Evolutionary conservation across 176 grass and related monocot genomes (phyloP).

Genomic region (Chloris gayana): DNA sequence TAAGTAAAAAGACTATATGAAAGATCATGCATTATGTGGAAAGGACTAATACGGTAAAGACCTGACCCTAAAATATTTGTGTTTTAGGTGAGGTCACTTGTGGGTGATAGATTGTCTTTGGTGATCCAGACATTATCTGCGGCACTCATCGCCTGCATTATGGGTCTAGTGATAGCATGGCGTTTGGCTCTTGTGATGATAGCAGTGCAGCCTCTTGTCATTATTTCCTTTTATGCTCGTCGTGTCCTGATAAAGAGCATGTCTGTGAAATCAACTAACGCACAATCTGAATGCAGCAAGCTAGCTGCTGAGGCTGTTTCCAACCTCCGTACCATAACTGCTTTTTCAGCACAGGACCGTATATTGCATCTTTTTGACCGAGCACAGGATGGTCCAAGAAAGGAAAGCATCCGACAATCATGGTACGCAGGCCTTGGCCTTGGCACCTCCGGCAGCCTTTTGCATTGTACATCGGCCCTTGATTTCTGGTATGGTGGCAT

Average conservation of each 20-base stretch:
- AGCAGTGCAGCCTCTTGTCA: constrained; percentile 85
- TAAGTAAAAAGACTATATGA: constrained; percentile 37
- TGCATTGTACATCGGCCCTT: constrained; percentile 79
- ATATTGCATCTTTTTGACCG: constrained; percentile 73
- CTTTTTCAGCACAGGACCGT: constrained; percentile 89
- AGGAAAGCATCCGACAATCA: constrained; percentile 74
- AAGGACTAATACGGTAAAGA: background rate
- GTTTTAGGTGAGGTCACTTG: constrained; percentile 79
- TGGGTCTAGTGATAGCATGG: constrained; percentile 94
- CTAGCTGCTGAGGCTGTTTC: constrained; percentile 89
- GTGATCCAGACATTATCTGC: constrained; percentile 87
- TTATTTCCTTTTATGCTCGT: constrained; percentile 83
- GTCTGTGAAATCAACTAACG: constrained; percentile 70
- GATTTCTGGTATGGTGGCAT: constrained; percentile 91
- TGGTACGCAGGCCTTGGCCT: constrained; percentile 90
- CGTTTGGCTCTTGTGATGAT: constrained; percentile 87
- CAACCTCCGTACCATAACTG: constrained; percentile 84
- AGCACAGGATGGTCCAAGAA: constrained; percentile 67
- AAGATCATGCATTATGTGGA: background rate
- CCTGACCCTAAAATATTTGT: constrained; percentile 31
- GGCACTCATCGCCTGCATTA: constrained; percentile 70
- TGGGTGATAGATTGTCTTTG: constrained; percentile 84
- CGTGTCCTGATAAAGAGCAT: constrained; percentile 80
- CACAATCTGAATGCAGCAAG: constrained; percentile 81
- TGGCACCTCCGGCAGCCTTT: constrained; percentile 75